Percentiles rank a stretch among this genome's conserved stretches.
These are phyloP conservation scores for Mycena amicta DNA, from an alignment of 768 basidiomycete genomes.

Conservation along the genomic window DNA sequence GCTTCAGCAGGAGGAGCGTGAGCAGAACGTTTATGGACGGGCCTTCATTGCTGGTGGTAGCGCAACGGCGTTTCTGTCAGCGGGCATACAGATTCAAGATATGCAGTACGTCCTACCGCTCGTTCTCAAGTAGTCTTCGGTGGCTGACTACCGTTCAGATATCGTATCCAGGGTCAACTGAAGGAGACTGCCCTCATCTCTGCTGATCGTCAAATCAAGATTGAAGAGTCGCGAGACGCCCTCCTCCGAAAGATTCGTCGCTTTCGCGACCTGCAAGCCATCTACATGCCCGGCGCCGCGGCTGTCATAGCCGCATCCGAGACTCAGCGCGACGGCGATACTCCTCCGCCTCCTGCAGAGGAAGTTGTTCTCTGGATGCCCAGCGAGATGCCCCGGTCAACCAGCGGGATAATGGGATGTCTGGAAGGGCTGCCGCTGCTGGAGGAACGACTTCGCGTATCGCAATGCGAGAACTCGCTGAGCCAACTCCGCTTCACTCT, in stretches of 20 bases:
- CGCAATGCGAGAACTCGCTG: conserved; percentile 27
- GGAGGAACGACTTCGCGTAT: conserved; percentile 11
- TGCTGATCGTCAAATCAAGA: neutral
- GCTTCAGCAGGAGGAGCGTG: conserved; percentile 2
- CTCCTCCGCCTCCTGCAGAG: neutral
- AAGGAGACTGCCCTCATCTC: conserved; percentile 2
- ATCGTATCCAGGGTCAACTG: neutral
- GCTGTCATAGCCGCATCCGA: conserved; percentile 1
- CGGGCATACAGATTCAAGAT: conserved; percentile 4
- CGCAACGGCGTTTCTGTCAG: conserved; percentile 3
- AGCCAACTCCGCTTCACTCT: conserved; percentile 21
- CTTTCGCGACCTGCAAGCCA: conserved; percentile 5
- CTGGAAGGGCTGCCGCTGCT: neutral
- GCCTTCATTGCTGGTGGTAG: conserved; percentile 1
- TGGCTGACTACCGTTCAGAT: neutral
- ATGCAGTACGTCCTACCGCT: conserved; percentile 4
- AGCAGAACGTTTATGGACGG: neutral
- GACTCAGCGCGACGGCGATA: neutral
- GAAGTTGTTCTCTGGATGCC: conserved; percentile 5
- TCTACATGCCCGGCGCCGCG: conserved; percentile 8
- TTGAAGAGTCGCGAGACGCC: conserved; percentile 7
- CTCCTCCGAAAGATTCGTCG: conserved; percentile 1
- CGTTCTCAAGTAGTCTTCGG: neutral
- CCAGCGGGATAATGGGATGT: neutral
- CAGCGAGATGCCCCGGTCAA: neutral